Percentiles rank a stretch among this genome's conserved stretches.
phyloP scores from a whole-genome alignment of 371 early-diverging fungal species.

The Circinella minor region DNA sequence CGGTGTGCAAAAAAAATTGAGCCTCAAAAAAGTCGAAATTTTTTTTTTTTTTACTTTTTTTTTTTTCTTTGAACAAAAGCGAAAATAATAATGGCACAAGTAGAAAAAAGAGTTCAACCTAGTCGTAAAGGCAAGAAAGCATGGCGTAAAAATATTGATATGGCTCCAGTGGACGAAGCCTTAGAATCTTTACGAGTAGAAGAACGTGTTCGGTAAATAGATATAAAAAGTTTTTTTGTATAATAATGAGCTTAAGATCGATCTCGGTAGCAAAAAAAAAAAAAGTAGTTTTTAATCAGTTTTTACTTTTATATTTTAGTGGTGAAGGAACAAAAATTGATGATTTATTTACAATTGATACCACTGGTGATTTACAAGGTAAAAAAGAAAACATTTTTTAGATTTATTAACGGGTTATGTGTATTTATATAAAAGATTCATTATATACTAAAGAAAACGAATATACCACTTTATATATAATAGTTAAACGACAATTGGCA shows the following conservation, averaged over 20 bases:
- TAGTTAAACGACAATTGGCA: constrained; percentile 38
- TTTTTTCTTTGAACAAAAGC: not conserved
- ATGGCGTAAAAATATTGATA: constrained; percentile 94
- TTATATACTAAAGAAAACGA: too few species aligned
- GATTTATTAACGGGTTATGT: too few species aligned
- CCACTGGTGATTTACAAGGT: constrained; percentile 67
- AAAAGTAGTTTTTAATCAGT: not conserved
- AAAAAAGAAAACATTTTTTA: not conserved
- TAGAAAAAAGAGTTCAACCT: constrained; percentile 34
- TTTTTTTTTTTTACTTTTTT: not conserved
- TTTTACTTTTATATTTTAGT: constrained; percentile 29
- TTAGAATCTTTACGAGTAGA: constrained; percentile 80
- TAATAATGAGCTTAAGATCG: not conserved
- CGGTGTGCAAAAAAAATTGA: not conserved
- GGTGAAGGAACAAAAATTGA: constrained; percentile 65
- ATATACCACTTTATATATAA: too few species aligned
- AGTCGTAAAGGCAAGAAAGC: constrained; percentile 91
- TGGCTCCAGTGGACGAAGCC: constrained; percentile 74
- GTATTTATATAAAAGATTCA: too few species aligned
- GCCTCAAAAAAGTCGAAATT: constrained; percentile 1
- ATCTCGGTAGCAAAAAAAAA: not conserved
- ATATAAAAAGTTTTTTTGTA: not conserved
- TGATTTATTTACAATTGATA: constrained; percentile 79
- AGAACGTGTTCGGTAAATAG: constrained; percentile 69
- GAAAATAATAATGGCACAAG: not conserved